Conservation (phyloP, 2,329 filamentous ascomycete species). For the Aspergillus brunneoviolaceus region DNA sequence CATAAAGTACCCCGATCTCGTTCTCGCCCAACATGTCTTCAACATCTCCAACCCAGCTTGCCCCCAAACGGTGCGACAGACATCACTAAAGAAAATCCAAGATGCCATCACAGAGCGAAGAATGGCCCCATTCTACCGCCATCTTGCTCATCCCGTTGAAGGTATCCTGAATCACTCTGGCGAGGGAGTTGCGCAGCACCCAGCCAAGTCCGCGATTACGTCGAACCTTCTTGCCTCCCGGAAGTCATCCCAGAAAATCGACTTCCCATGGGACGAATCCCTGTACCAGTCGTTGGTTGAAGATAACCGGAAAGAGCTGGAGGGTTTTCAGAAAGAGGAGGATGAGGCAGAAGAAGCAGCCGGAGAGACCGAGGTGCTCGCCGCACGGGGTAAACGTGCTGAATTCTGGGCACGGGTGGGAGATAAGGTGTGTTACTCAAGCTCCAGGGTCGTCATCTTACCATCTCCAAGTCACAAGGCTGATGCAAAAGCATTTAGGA, state of each 20-base stretch:
- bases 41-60: constrained; percentile 63
- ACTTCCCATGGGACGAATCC: constrained; percentile 85
- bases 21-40: constrained; percentile 67
- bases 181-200: constrained; percentile 57
- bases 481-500: constrained; percentile 59
- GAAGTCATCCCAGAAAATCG: constrained; percentile 62
- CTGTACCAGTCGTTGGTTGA: constrained; percentile 75
- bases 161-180: constrained; percentile 77
- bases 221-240: constrained; percentile 75
- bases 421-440: constrained; percentile 69
- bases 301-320: constrained; percentile 76
- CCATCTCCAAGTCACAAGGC: background rate
- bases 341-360: constrained; percentile 95
- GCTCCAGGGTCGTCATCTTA: background rate
- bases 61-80: constrained; percentile 52
- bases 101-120: constrained; percentile 63
- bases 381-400: constrained; percentile 87
- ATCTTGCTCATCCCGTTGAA: constrained; percentile 65
- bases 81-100: constrained; percentile 61
- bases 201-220: constrained; percentile 55
- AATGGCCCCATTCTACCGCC: constrained; percentile 67
- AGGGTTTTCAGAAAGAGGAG: constrained; percentile 77
- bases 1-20: constrained; percentile 63
- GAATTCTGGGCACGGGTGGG: constrained; percentile 95
- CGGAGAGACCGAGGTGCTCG: constrained; percentile 91